Base-by-base conservation (phyloP, 106 monocot genomes). In the Chionographis japonica region DNA sequence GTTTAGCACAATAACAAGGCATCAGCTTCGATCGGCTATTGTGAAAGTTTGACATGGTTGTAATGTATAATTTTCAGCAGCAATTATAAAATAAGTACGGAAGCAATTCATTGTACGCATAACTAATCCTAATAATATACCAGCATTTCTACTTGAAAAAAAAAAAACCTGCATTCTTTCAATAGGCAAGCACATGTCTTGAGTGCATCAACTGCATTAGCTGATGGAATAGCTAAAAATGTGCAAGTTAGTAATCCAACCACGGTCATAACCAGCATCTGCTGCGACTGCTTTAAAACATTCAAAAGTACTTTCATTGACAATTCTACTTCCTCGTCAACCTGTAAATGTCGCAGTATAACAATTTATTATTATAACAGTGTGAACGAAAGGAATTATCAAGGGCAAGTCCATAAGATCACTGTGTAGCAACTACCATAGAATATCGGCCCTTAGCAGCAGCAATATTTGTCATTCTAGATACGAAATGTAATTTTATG, bases 91-190 rank as follows among this genome's bases (percentile, higher is more conserved):
- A 27, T 27, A 27, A 27, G 27, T 27, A 11, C 40, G 9, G 16
- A 55, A 50, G 13, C 8, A 51, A 40, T 2, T 10, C 9, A 46
- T 20, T 11, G 58, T 67, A 12, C 58, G 37, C 11, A 40, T 36
- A 3, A 60, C 10, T 17, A 40, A 56, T 6, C 12, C 38, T 18
- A 54, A 56, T 40, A 11, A 63, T n/a, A 35, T 73, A 91, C 91
- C 88, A 88, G 91, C 94, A 95, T 75, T 95, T 91, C 42, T 81
- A 27, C 27, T 27, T 27, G 27, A 0, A 27, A 46, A 46, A 46
- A 6, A 6, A 46, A 5, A 46, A 0, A 46, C 95, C 91, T 91
- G 91, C 95, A 95, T 75, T 95, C 95, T 42, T 81, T 88, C 39
- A 88, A 55, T 37, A 88, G 54, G 70, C 88, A 88, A 66, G 67